Percentiles rank a stretch among this genome's conserved stretches.
Conservation (phyloP, 164 flowering plant species). For the Sedum album region DNA sequence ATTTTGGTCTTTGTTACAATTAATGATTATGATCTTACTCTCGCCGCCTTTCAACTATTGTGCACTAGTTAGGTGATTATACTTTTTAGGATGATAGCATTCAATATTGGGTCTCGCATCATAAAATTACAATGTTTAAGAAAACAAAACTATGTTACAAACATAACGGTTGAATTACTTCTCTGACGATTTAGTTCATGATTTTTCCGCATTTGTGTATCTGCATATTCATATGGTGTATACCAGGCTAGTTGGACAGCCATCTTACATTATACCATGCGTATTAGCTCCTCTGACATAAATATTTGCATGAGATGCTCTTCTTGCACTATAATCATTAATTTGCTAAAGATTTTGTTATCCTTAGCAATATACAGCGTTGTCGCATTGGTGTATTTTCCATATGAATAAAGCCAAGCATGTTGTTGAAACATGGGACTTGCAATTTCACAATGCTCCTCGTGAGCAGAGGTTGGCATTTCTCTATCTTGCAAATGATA, state of each 20-base stretch:
- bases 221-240: not conserved
- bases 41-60: not conserved
- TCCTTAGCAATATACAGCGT: slow-evolving; percentile 55
- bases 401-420: slow-evolving; percentile 85
- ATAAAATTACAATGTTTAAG: not conserved
- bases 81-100: not conserved
- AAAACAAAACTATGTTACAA: not conserved
- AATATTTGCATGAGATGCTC: not conserved
- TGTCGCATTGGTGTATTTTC: slow-evolving; percentile 96
- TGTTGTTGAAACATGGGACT: slow-evolving; percentile 93
- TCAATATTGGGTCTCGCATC: not conserved
- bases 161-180: too few relatives aligned
- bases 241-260: not conserved
- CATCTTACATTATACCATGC: not conserved
- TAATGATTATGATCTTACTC: not conserved
- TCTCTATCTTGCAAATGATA: slow-evolving; percentile 94
- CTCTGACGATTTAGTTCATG: not conserved
- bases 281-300: not conserved
- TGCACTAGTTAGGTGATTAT: not conserved
- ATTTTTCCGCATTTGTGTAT: not conserved
- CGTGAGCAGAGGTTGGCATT: slow-evolving; percentile 74
- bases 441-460: slow-evolving; percentile 74
- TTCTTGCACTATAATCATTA: not conserved
- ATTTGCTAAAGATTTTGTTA: slow-evolving; percentile 1
- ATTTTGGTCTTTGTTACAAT: not conserved